These are phyloP conservation scores for Elongisporangium anandrum DNA, from an alignment of 352 stramenopile species.

Conservation along the genomic window DNA sequence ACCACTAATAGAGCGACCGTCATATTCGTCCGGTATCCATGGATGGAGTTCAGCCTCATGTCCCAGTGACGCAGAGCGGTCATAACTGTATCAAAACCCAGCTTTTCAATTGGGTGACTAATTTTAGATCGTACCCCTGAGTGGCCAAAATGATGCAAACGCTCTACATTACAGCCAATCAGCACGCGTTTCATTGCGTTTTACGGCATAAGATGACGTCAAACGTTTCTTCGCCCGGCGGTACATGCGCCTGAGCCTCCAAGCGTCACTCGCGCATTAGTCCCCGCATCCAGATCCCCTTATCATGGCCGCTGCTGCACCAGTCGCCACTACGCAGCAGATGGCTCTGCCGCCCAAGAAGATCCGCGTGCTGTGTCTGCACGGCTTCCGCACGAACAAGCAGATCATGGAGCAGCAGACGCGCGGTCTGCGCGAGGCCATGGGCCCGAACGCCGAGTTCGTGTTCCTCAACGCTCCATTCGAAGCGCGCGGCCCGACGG, in stretches of 20 bases:
- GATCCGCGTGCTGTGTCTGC: conserved; percentile 67
- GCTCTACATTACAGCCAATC: background rate
- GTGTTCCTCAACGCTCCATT: conserved; percentile 64
- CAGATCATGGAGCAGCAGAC: conserved; percentile 72
- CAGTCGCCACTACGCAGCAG: background rate
- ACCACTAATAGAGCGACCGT: background rate
- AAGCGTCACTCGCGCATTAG: background rate
- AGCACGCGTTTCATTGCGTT: background rate
- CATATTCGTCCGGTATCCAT: too few species aligned
- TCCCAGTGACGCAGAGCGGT: background rate
- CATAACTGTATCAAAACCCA: background rate
- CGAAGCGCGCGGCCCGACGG: conserved; percentile 48
- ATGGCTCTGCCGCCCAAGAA: too few species aligned
- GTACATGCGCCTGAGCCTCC: background rate
- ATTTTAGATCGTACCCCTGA: background rate
- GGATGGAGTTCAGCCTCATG: too few species aligned
- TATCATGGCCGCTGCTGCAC: background rate
- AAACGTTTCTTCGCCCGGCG: background rate
- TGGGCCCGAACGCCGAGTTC: conserved; percentile 62
- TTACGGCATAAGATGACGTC: background rate
- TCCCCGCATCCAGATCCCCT: background rate
- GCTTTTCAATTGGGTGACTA: background rate
- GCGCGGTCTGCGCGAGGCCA: conserved; percentile 42
- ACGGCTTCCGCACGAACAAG: conserved; percentile 67
- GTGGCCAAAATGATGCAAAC: background rate